These are phyloP conservation scores for Echites panduratus DNA, from an alignment of 257 asterid genomes.

Conservation along the genomic window DNA sequence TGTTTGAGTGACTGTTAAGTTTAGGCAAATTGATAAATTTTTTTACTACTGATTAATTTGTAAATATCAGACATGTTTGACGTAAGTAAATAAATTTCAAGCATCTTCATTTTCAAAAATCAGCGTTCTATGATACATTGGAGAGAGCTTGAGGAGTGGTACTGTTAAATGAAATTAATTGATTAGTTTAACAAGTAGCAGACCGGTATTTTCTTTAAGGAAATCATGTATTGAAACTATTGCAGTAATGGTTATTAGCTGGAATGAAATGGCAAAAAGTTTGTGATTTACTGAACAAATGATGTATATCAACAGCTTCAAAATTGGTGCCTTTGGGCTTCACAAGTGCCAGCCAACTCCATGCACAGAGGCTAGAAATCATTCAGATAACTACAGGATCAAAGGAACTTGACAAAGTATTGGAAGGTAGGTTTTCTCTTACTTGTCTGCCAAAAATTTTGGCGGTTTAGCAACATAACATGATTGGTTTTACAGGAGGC, in stretches of 20 bases:
- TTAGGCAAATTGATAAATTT: neutral
- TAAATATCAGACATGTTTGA: neutral
- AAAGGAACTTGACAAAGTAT: slow-evolving; percentile 83
- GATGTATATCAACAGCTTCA: slow-evolving; percentile 59
- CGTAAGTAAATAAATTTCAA: neutral
- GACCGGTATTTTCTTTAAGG: neutral
- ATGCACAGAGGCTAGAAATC: slow-evolving; percentile 92
- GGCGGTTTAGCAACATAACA: slow-evolving; percentile 3
- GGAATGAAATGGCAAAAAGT: neutral
- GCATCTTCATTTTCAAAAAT: neutral
- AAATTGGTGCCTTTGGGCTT: slow-evolving; percentile 95
- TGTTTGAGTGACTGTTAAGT: neutral
- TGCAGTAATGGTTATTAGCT: neutral
- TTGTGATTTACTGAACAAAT: neutral
- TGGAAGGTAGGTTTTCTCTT: slow-evolving; percentile 54
- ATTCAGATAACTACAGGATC: slow-evolving; percentile 95
- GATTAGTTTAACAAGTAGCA: too few species aligned
- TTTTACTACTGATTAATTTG: neutral
- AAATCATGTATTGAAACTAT: too few species aligned
- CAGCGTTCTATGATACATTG: neutral
- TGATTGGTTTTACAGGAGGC: slow-evolving; percentile 54
- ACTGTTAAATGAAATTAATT: neutral
- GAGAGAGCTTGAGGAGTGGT: neutral
- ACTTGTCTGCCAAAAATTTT: neutral
- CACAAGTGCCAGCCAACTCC: slow-evolving; percentile 84